These are phyloP conservation scores for Mucor indicus DNA, from an alignment of 371 early-diverging fungal species.

Conservation along the genomic window DNA sequence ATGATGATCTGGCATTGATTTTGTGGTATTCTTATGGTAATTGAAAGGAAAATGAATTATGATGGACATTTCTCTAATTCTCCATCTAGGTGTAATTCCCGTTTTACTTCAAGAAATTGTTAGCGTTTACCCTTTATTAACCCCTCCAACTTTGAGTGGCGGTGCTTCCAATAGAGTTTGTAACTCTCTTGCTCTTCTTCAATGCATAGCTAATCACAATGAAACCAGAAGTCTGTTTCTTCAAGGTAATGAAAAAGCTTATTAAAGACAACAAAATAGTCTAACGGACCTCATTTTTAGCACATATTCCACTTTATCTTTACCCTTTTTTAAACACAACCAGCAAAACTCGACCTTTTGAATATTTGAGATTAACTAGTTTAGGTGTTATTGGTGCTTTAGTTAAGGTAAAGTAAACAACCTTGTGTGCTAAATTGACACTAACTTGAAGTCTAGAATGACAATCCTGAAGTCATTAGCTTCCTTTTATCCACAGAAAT, in stretches of 20 bases:
- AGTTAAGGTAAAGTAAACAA: conserved; percentile 76
- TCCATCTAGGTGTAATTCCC: conserved; percentile 78
- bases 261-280: too few relatives aligned
- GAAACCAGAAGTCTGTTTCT: conserved; percentile 90
- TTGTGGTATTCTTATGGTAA: conserved; percentile 96
- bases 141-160: conserved; percentile 85
- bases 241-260: conserved; percentile 50
- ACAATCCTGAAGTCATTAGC: conserved; percentile 91
- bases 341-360: conserved; percentile 91
- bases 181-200: conserved; percentile 93
- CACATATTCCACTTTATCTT: conserved; percentile 95
- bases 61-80: background rate
- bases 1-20: conserved; percentile 90
- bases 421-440: too few relatives aligned
- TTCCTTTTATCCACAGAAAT: conserved; percentile 97
- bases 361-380: conserved; percentile 90
- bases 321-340: conserved; percentile 98
- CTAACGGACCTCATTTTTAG: conserved; percentile 34
- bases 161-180: conserved; percentile 93
- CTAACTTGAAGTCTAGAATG: too few relatives aligned
- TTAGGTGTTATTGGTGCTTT: conserved; percentile 96
- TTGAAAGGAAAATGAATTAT: background rate
- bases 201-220: conserved; percentile 93
- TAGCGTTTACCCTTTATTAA: conserved; percentile 87
- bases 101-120: conserved; percentile 94